These are phyloP conservation scores for Venturia pyrina DNA, from an alignment of 2,329 filamentous ascomycete genomes.

Conservation along the genomic window DNA sequence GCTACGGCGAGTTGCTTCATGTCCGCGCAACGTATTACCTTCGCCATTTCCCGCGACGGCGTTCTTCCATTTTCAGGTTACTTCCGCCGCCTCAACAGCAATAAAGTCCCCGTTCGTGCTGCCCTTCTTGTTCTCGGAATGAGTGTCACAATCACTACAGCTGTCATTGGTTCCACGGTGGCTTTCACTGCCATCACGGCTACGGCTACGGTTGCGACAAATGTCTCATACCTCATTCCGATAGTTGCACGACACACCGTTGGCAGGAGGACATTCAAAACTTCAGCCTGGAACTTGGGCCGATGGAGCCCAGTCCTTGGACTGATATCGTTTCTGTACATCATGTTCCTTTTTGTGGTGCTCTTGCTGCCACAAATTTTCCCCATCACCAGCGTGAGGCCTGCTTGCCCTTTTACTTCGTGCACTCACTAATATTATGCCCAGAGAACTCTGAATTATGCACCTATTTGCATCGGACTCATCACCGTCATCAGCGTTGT, in stretches of 20 bases:
- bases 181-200: slow-evolving; percentile 31
- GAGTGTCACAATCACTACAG: slow-evolving; percentile 25
- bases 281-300: slow-evolving; percentile 28
- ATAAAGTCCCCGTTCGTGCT: slow-evolving; percentile 28
- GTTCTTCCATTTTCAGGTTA: slow-evolving; percentile 29
- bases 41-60: slow-evolving; percentile 30
- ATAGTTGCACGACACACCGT: slow-evolving; percentile 30
- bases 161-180: slow-evolving; percentile 28
- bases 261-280: slow-evolving; percentile 25
- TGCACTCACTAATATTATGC: background rate
- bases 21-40: slow-evolving; percentile 31
- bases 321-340: slow-evolving; percentile 23
- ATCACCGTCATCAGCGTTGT: slow-evolving; percentile 26
- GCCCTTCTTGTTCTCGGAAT: slow-evolving; percentile 25
- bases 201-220: slow-evolving; percentile 29
- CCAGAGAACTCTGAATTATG: slow-evolving; percentile 29
- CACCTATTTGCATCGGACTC: slow-evolving; percentile 29
- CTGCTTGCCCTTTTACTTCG: background rate
- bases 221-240: slow-evolving; percentile 30
- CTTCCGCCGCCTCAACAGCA: slow-evolving; percentile 24
- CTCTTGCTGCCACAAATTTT: slow-evolving; percentile 30
- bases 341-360: slow-evolving; percentile 27
- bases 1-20: slow-evolving; percentile 29
- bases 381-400: slow-evolving; percentile 23
- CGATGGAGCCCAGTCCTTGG: slow-evolving; percentile 20